Evolutionary conservation across 495 filamentous ascomycete genomes (phyloP), one percentile per base, ranked within the genome.

Genomic region (Penicillium waksmanii): DNA sequence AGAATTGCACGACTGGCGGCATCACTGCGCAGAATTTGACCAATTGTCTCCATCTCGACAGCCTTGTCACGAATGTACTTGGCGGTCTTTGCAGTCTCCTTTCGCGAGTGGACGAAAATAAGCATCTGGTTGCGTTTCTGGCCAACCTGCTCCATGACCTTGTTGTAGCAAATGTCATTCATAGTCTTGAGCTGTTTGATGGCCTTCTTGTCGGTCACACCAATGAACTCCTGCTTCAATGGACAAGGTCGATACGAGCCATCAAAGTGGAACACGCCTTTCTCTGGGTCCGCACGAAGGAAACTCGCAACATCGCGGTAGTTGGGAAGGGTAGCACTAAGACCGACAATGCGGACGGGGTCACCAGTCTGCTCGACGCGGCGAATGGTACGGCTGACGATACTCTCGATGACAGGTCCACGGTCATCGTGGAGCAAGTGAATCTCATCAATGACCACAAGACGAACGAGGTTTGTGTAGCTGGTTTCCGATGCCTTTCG

Each of bases 171-270:
- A 38, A 99, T 92, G 66, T 99, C 95, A 61, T 99, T 99, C 95
- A 99, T 99, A 0, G 89, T 96, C 82, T 97, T 96, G 50, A 99
- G 80, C 75, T 99, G 95, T 76, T 97, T 99, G 78, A 98, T 99
- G 17, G 95, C 90, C 66, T 99, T 99, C 76, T 93, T 96, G 60
- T 99, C 95, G 0, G 92, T 97, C 34, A 99, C 89, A 52, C 96
- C 95, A 68, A 99, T 94, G 74, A 97, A 99, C 73, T 99, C 95
- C 68, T 99, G 95, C 63, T 87, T 89, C 58, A 99, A 71, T 3
- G 95, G 95, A 68, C 96, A 98, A 52, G 95, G 95, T 49, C 95
- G 82, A 76, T 85, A 99, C 10, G 94, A 93, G 17, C 89, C 92
- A 75, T 99, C 96, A 62, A 99, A 99, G 72, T 97, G 92, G 82